These are phyloP conservation scores for Trichophyton mentagrophytes DNA, from an alignment of 2,329 filamentous ascomycete genomes.

Conservation along the genomic window DNA sequence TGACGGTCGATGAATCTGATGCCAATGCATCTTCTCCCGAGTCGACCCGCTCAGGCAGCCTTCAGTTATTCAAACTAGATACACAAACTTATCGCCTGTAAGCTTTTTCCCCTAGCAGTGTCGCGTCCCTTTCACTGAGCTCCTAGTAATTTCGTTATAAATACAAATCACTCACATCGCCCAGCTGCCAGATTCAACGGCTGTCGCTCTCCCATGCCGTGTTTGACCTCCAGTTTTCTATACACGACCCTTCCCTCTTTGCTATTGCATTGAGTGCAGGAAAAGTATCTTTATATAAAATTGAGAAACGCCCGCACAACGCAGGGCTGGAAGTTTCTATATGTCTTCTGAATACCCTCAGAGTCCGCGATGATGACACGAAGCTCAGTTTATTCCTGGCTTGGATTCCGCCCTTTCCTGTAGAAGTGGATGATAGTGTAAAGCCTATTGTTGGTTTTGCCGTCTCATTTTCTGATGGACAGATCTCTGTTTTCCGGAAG, in stretches of 20 bases:
- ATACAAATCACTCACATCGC: conserved; percentile 9
- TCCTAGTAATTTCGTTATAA: background rate
- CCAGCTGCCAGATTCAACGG: conserved; percentile 46
- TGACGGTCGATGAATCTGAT: conserved; percentile 32
- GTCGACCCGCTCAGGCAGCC: conserved; percentile 59
- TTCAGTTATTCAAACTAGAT: conserved; percentile 52
- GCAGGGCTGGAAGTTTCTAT: conserved; percentile 16
- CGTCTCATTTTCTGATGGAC: conserved; percentile 57
- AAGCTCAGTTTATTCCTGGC: conserved; percentile 58
- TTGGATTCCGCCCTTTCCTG: conserved; percentile 48
- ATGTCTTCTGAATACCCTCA: conserved; percentile 31
- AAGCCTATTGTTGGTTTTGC: conserved; percentile 42
- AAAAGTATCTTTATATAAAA: conserved; percentile 31
- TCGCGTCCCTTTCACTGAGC: background rate
- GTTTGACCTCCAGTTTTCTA: conserved; percentile 73
- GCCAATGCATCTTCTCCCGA: conserved; percentile 18
- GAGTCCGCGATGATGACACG: conserved; percentile 40
- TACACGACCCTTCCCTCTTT: conserved; percentile 43
- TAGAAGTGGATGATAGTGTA: conserved; percentile 15
- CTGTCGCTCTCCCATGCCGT: conserved; percentile 57
- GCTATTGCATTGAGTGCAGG: conserved; percentile 64
- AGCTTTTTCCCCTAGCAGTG: conserved; percentile 7
- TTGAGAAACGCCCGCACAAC: conserved; percentile 14
- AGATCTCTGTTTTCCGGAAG: conserved; percentile 42
- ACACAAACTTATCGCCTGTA: conserved; percentile 20